phyloP scores from a whole-genome alignment of 2,329 filamentous ascomycete genomes.

The Colletotrichum simmondsii region DNA sequence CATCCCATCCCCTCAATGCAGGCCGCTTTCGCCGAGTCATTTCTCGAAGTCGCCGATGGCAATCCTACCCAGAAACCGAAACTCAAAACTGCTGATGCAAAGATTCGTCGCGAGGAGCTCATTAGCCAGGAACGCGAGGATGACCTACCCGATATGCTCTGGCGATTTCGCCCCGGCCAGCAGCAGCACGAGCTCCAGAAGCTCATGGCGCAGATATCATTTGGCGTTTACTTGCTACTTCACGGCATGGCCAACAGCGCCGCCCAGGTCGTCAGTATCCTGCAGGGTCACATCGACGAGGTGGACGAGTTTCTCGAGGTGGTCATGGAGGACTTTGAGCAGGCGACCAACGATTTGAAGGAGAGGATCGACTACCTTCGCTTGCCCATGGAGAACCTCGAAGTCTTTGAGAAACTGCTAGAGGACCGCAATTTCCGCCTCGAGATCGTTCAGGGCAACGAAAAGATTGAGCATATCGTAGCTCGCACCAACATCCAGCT shows the following conservation, averaged over 20 bases:
- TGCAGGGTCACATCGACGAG: slow-evolving; percentile 93
- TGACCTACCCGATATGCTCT: slow-evolving; percentile 77
- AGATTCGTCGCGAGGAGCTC: slow-evolving; percentile 72
- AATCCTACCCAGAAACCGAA: slow-evolving; percentile 60
- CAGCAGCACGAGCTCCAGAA: slow-evolving; percentile 90
- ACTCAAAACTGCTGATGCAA: slow-evolving; percentile 65
- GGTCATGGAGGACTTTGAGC: slow-evolving; percentile 84
- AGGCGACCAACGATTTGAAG: slow-evolving; percentile 81
- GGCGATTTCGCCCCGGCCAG: slow-evolving; percentile 81
- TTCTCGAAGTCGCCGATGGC: slow-evolving; percentile 74
- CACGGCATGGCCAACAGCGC: slow-evolving; percentile 90
- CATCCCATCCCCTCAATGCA: slow-evolving; percentile 85
- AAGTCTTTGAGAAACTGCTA: slow-evolving; percentile 87
- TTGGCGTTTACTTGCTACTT: slow-evolving; percentile 89
- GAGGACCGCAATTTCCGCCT: slow-evolving; percentile 84
- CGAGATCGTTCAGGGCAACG: slow-evolving; percentile 87
- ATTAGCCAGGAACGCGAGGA: slow-evolving; percentile 76
- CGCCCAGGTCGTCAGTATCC: slow-evolving; percentile 85
- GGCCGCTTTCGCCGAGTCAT: slow-evolving; percentile 83
- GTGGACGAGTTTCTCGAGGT: slow-evolving; percentile 91
- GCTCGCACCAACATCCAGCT: slow-evolving; percentile 81
- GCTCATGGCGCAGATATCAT: slow-evolving; percentile 90
- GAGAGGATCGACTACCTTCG: slow-evolving; percentile 84
- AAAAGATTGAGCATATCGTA: slow-evolving; percentile 90
- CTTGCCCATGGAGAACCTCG: slow-evolving; percentile 84